A percentile compares a stretch with the other conserved stretches of the same genome.
These are phyloP conservation scores for Exobasidium rhododendri DNA, from an alignment of 1,284 basidiomycete species.

Conservation along the genomic window DNA sequence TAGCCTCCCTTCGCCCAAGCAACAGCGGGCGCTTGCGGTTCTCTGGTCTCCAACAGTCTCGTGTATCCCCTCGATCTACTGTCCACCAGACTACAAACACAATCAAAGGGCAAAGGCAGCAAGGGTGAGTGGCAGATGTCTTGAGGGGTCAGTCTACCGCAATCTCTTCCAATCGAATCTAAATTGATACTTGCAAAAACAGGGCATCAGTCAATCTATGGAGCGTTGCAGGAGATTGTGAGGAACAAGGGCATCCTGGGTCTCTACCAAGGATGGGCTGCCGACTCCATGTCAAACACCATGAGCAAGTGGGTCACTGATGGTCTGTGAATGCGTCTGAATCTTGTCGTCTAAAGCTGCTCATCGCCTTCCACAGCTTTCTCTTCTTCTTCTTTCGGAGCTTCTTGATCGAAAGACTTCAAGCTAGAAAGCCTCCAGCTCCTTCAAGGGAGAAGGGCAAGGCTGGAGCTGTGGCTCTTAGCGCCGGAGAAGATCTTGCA, in stretches of 20 bases:
- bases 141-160: background rate
- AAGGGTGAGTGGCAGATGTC: constrained; percentile 9
- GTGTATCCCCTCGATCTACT: constrained; percentile 59
- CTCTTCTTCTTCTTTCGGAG: constrained; percentile 46
- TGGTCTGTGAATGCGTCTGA: constrained; percentile 56
- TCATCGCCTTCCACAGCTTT: constrained; percentile 20
- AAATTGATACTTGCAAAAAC: no score
- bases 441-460: constrained; percentile 1
- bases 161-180: background rate
- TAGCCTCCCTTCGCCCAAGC: constrained; percentile 58
- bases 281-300: constrained; percentile 57
- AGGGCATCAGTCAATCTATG: constrained; percentile 19
- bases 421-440: constrained; percentile 10
- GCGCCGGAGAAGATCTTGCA: constrained; percentile 56
- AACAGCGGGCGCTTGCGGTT: constrained; percentile 56
- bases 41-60: constrained; percentile 57
- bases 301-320: constrained; percentile 39
- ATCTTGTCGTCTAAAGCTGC: constrained; percentile 24
- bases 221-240: constrained; percentile 33
- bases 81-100: constrained; percentile 56
- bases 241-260: constrained; percentile 32
- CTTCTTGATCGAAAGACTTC: constrained; percentile 28
- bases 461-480: constrained; percentile 28
- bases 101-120: constrained; percentile 8
- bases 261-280: constrained; percentile 54